Evolutionary conservation across 495 filamentous ascomycete genomes (phyloP).

Genomic region (Endocarpon pusillum): DNA sequence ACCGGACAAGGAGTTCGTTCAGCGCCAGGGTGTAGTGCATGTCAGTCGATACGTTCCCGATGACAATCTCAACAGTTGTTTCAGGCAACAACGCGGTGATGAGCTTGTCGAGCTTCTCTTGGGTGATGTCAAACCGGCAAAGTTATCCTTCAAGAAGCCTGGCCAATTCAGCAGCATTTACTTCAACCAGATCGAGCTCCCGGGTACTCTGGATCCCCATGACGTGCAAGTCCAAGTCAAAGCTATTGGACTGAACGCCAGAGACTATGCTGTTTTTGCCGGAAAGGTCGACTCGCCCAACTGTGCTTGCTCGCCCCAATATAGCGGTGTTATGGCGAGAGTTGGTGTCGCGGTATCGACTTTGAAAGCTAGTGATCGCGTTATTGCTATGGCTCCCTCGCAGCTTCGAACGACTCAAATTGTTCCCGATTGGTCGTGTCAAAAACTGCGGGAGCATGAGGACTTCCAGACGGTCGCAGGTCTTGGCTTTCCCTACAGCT

Average conservation of each 20-base stretch:
- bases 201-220: constrained; percentile 18
- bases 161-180: neutral
- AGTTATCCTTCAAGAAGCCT: neutral
- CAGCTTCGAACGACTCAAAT: neutral
- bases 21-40: constrained; percentile 2
- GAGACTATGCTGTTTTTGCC: constrained; percentile 32
- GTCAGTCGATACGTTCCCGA: constrained; percentile 1
- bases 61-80: neutral
- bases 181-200: neutral
- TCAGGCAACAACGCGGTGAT: neutral
- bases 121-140: neutral
- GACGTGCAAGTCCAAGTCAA: constrained; percentile 33
- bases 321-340: neutral
- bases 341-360: neutral
- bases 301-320: neutral
- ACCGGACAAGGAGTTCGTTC: neutral
- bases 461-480: constrained; percentile 34
- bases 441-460: constrained; percentile 24
- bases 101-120: neutral
- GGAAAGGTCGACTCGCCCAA: constrained; percentile 25
- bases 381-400: constrained; percentile 24
- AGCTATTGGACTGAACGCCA: constrained; percentile 35
- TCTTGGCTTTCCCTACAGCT: constrained; percentile 42
- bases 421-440: neutral
- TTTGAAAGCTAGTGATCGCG: constrained; percentile 21